These are phyloP conservation scores for Truncatella angustata DNA, from an alignment of 2,329 filamentous ascomycete genomes.

Conservation along the genomic window DNA sequence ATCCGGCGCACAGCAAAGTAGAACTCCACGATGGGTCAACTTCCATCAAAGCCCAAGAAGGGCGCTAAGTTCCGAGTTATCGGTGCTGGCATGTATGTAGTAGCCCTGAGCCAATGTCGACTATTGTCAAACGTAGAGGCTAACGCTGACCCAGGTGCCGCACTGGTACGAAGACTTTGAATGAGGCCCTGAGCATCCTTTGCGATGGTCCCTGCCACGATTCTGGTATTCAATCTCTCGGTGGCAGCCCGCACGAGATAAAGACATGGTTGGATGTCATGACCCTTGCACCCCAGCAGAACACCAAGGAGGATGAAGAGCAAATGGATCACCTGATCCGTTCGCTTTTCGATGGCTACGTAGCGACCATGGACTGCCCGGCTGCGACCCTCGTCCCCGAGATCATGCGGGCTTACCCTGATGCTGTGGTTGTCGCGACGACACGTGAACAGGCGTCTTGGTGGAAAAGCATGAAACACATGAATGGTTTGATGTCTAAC, in stretches of 20 bases:
- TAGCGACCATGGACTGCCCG: constrained; percentile 39
- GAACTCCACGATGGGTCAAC: constrained; percentile 27
- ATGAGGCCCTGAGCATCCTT: constrained; percentile 34
- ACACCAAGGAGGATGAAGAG: constrained; percentile 26
- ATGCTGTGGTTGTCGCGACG: constrained; percentile 47
- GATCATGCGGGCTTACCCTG: constrained; percentile 46
- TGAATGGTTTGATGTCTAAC: constrained; percentile 31
- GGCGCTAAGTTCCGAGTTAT: constrained; percentile 34
- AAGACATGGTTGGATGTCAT: constrained; percentile 31
- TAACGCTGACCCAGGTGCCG: constrained; percentile 28
- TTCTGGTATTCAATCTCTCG: constrained; percentile 33
- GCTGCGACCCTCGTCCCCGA: constrained; percentile 38
- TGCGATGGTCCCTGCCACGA: constrained; percentile 34
- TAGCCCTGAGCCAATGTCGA: background rate
- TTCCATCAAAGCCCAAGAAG: constrained; percentile 25
- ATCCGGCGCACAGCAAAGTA: background rate
- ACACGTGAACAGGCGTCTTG: constrained; percentile 35
- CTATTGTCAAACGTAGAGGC: background rate
- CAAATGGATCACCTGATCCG: constrained; percentile 31
- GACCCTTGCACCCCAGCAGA: constrained; percentile 27
- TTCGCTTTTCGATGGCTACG: constrained; percentile 29
- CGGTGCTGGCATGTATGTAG: constrained; percentile 32
- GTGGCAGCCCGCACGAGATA: constrained; percentile 33
- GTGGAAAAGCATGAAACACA: constrained; percentile 34
- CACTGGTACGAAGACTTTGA: constrained; percentile 36